Evolutionary conservation across 2,329 filamentous ascomycete species (phyloP), one percentile per base, ranked within the genome.

Genomic region (Ascochyta koolunga): DNA sequence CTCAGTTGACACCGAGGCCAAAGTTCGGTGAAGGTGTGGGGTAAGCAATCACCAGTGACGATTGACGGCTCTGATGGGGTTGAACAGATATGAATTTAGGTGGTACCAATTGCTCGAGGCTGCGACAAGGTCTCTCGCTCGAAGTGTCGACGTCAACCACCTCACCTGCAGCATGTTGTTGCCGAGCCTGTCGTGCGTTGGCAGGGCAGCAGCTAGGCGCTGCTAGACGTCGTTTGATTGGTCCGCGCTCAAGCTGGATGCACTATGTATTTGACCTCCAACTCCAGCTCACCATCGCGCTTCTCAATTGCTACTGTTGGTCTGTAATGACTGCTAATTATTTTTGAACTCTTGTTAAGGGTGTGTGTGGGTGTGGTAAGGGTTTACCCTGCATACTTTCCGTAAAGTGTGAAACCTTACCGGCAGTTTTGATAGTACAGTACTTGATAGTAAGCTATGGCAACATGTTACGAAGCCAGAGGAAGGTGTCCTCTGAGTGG

Each of bases 151-250:
- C 45, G 45, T 56, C 51, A 43, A 45, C 22, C 35, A 54, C 44
- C 33, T 47, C 44, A 44, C 41, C 27, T 37, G 47, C 46, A 10
- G 29, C 22, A 37, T 47, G 52, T 55, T 55, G 52, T 46, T 47
- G 41, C 47, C 46, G 31, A 51, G 42, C 41, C 37, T n/a, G 19
- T 46, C 32, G 27, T 50, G 53, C 47, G 47, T 56, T 55, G 52
- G 22, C 52, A 46, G 24, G 47, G 41, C 18, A 44, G 38, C 33
- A 44, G 42, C 50, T 52, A 52, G 18, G 4, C 41, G 15, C 33
- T 50, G 52, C 46, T 50, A 50, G 53, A 56, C 42, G 53, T 50
- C 53, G 36, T 51, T 32, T 36, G 47, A 56, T 56, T 56, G 48
- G 54, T 35, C 42, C 33, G 24, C 41, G 42, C 42, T 25, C 21